Conservation (phyloP, 371 early-diverging fungal genomes). For the Mucor circinelloides region DNA sequence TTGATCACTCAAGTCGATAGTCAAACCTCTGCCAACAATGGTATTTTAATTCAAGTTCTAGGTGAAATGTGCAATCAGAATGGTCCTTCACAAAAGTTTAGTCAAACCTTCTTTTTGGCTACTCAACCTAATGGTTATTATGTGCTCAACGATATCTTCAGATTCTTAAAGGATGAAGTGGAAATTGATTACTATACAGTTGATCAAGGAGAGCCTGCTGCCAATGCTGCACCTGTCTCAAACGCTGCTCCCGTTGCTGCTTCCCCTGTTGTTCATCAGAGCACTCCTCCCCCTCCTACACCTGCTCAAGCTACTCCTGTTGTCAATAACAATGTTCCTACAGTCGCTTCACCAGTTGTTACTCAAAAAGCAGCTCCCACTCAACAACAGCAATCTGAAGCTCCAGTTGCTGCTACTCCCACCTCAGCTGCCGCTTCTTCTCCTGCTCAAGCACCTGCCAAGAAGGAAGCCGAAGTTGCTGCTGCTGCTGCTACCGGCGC, state of each 20-base stretch:
- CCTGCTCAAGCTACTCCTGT: not conserved
- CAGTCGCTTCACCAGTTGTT: not conserved
- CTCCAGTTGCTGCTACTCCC: slow-evolving; percentile 4
- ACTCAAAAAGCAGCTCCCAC: not conserved
- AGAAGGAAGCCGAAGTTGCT: not conserved
- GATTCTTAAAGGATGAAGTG: slow-evolving; percentile 87
- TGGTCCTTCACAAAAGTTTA: slow-evolving; percentile 81
- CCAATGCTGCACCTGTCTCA: not conserved
- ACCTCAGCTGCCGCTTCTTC: not conserved
- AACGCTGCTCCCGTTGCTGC: not conserved
- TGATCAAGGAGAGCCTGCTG: slow-evolving; percentile 21
- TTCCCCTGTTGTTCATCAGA: not conserved
- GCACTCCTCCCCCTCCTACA: not conserved
- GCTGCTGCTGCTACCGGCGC: not conserved
- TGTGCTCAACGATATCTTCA: slow-evolving; percentile 94
- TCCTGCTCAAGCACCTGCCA: not conserved
- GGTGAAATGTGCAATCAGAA: slow-evolving; percentile 91
- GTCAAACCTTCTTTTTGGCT: slow-evolving; percentile 93
- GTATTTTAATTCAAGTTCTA: slow-evolving; percentile 89
- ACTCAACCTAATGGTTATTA: slow-evolving; percentile 90
- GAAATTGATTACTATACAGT: slow-evolving; percentile 50
- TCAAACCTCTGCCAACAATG: slow-evolving; percentile 74
- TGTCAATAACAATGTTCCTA: not conserved
- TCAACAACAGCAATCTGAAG: slow-evolving; percentile 11
- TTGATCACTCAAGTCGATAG: slow-evolving; percentile 89